Evolutionary conservation across 1,284 basidiomycete genomes (phyloP).

Genomic region (Abortiporus biennis): DNA sequence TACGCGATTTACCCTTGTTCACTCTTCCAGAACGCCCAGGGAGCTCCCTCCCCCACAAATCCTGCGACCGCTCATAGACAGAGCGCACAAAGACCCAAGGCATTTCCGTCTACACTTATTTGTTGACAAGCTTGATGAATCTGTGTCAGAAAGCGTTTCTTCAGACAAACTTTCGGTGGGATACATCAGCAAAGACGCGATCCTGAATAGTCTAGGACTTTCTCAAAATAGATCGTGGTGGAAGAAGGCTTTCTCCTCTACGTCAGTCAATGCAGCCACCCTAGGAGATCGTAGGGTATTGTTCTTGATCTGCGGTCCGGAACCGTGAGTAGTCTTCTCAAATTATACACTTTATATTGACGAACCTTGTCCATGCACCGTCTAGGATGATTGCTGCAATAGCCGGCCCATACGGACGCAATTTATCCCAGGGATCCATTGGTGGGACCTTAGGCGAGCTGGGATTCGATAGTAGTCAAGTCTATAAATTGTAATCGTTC

Average conservation of each 20-base stretch:
- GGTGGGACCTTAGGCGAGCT: slow-evolving; percentile 63
- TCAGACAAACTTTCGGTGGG: slow-evolving; percentile 33
- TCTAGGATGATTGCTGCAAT: slow-evolving; percentile 68
- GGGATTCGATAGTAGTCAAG: slow-evolving; percentile 55
- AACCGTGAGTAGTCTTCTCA: slow-evolving; percentile 48
- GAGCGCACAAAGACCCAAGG: slow-evolving; percentile 45
- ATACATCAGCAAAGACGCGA: slow-evolving; percentile 42
- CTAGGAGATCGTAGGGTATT: slow-evolving; percentile 36
- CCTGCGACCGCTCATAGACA: slow-evolving; percentile 41
- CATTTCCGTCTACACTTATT: slow-evolving; percentile 52
- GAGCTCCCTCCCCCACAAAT: slow-evolving; percentile 64
- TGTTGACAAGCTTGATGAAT: slow-evolving; percentile 45
- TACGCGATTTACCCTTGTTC: slow-evolving; percentile 65
- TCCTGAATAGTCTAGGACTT: slow-evolving; percentile 36
- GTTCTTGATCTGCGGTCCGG: slow-evolving; percentile 75
- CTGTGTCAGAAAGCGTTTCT: slow-evolving; percentile 14
- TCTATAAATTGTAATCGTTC: slow-evolving; percentile 57
- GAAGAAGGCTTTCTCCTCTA: slow-evolving; percentile 29
- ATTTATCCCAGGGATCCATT: slow-evolving; percentile 67
- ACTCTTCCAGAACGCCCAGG: slow-evolving; percentile 51
- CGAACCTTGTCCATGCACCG: not conserved
- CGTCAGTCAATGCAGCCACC: slow-evolving; percentile 14
- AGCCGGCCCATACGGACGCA: slow-evolving; percentile 70
- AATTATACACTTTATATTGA: not conserved
- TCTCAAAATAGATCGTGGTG: slow-evolving; percentile 35